A percentile compares a stretch with the other conserved stretches of the same genome.
Evolutionary conservation across 352 stramenopile species (phyloP).

Genomic region (Phytophthora hybrid): DNA sequence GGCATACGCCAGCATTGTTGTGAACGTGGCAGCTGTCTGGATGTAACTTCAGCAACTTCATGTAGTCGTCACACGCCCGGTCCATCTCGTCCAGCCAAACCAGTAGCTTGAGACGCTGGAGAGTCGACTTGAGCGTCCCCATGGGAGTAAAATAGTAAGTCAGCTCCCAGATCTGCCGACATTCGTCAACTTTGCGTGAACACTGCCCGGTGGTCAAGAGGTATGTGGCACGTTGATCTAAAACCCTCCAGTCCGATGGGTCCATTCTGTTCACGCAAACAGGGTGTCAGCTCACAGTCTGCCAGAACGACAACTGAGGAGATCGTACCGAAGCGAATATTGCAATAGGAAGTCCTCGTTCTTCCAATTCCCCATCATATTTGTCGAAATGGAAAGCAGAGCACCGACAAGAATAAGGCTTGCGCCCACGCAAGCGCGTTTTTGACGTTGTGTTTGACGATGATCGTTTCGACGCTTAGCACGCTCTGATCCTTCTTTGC

Average conservation of each 20-base stretch:
- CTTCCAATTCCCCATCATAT: neutral
- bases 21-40: slow-evolving; percentile 34
- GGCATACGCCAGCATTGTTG: slow-evolving; percentile 47
- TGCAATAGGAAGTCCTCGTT: slow-evolving; percentile 47
- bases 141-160: slow-evolving; percentile 36
- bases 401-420: slow-evolving; percentile 18
- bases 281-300: neutral
- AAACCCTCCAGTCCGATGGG: slow-evolving; percentile 61
- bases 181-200: slow-evolving; percentile 19
- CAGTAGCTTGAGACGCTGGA: slow-evolving; percentile 34
- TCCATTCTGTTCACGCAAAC: slow-evolving; percentile 42
- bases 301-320: neutral
- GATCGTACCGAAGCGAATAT: slow-evolving; percentile 41
- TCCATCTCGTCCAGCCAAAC: slow-evolving; percentile 21
- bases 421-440: neutral
- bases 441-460: slow-evolving; percentile 7
- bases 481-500: slow-evolving; percentile 8
- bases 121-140: slow-evolving; percentile 39
- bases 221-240: slow-evolving; percentile 42
- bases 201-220: slow-evolving; percentile 17
- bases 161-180: slow-evolving; percentile 29
- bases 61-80: slow-evolving; percentile 34
- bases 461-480: slow-evolving; percentile 2
- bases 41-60: slow-evolving; percentile 22
- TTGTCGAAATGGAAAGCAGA: slow-evolving; percentile 31